Base-by-base conservation (phyloP, 1,284 basidiomycete genomes). In the Anthracocystis panici-leucophaei region DNA sequence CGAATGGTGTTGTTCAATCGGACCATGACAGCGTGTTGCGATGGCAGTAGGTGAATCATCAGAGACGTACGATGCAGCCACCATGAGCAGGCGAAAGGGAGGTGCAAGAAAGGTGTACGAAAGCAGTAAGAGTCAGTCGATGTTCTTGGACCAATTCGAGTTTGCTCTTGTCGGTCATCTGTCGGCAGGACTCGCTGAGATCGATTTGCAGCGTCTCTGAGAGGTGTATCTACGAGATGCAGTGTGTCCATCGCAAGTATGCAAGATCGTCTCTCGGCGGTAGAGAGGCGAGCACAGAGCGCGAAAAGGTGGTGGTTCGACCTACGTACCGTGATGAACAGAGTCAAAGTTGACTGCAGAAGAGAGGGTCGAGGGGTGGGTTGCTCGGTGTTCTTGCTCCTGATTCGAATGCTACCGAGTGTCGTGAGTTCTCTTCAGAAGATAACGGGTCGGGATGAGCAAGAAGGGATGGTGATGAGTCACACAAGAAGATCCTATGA, bases 251-350 rank as follows among this genome's bases (percentile, higher is more conserved):
- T 29, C 27, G 3, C 18, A 8, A 6, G 18, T 10, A 14, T 29
- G 16, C 16, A 29, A 29, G 27, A 31, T 27, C 27, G 11, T 49
- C 48, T 9, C 14, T 29, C 35, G 35, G 48, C 48, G 48, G n/a
- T 33, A 25, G n/a, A 38, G 14, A 14, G 35, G 12, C 35, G 3
- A 38, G 12, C 16, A 10, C 11, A 46, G 11, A n/a, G 27, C 53
- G 41, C 4, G 8, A 14, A 8, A 20, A 20, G n/a, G 42, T 20
- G 23, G 14, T 38, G 18, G 21, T 33, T 16, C 33, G 35, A 48
- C 12, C 21, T 41, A 64, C 62, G 38, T 65, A 65, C 62, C 42
- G 51, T 65, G 42, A 50, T 9, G 40, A 54, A 27, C 25, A 29
- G 55, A 35, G 62, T 33, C 44, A 23, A 42, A 4, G 42, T 35